Evolutionary conservation across 2,329 filamentous ascomycete genomes (phyloP), one percentile per base, ranked within the genome.

Genomic region (Microsporum ferrugineum): DNA sequence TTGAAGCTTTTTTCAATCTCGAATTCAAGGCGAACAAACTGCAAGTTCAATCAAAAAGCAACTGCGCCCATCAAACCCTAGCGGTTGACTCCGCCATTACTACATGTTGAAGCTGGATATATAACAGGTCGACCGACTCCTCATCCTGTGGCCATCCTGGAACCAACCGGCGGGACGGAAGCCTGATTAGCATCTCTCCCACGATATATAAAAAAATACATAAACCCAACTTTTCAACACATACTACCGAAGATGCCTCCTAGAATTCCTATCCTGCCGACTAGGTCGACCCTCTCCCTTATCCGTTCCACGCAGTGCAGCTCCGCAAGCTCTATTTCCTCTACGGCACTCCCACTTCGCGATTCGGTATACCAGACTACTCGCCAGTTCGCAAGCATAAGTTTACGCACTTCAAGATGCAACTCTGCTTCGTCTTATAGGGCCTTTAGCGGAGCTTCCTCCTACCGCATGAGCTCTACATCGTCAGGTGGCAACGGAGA

Each of bases 381-480:
- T 34, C 39, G 55, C 17, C 34, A 57, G 55, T 41, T 57, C 31
- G 38, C 17, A 41, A 43, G 36, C 8, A 41, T 43, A 41, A 41
- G 36, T 31, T 29, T 57, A 57, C 53, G 7, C 38, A 12, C 53
- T 34, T 31, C 45, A 12, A 49, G 27, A 49, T 49, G 45, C 27
- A 56, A 36, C 12, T 27, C 53, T 17, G 7, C 55, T 14, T 29
- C 27, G 12, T n/a, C 36, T 14, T 29, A 33, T 17, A 41, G 36
- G 39, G 23, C 55, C 2, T 33, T 27, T 27, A n/a, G 17, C 5
- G 14, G 57, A 45, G 6, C 47, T 31, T 55, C 43, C 36, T 69
- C 71, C 49, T 66, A 67, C 58, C 66, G 73, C 66, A 70, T 70
- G 69, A 75, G 70, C 61, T 76, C 74, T 27, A 73, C 72, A 5